Base-by-base conservation (phyloP, 2,329 filamentous ascomycete genomes). In the Zalaria obscura region DNA sequence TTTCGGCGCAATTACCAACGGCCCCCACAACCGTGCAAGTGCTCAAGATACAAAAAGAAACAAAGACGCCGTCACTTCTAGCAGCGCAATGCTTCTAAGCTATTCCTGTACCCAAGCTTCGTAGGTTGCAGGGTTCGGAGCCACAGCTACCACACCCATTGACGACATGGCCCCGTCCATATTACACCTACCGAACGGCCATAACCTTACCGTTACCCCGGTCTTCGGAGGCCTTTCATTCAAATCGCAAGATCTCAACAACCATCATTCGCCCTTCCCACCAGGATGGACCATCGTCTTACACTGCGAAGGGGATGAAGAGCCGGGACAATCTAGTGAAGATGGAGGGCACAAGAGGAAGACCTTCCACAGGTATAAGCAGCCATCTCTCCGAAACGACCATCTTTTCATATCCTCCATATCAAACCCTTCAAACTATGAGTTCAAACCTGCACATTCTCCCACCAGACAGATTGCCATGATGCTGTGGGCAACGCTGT, bases 401-500 rank as follows among this genome's bases (percentile, higher is more conserved):
- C 79, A 76, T 52, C 70, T 95, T 43, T 95, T 88, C 66, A 89
- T 96, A 52, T 94, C 87, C 3, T 89, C 84, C 46, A 87, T 94
- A 47, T 89, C 85, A 39, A 85, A 83, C 50, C 86, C 89, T 0
- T 91, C 81, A 65, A 84, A 83, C 56, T 77, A 85, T 1, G 75
- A 80, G 1, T 93, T 82, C 65, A 85, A 83, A 56, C 77, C 85
- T 1, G 75, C 81, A 1, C 77, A 72, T 9, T 93, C 86, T 47
- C 85, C 85, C 0, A 91, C 86, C 1, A 72, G 88, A 36, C 84
- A 93, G 63, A 84, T 94, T 45, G 89, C 89, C 50, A 87, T 95
- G 84, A 93, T 95, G 82, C 72, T 96, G 5, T 96, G 86, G 84
- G 78, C 87, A 29, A 88, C 86, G 1, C 68, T 96, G 35, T 94